Base-by-base conservation (phyloP, 495 filamentous ascomycete species). In the Diplogelasinospora grovesii region DNA sequence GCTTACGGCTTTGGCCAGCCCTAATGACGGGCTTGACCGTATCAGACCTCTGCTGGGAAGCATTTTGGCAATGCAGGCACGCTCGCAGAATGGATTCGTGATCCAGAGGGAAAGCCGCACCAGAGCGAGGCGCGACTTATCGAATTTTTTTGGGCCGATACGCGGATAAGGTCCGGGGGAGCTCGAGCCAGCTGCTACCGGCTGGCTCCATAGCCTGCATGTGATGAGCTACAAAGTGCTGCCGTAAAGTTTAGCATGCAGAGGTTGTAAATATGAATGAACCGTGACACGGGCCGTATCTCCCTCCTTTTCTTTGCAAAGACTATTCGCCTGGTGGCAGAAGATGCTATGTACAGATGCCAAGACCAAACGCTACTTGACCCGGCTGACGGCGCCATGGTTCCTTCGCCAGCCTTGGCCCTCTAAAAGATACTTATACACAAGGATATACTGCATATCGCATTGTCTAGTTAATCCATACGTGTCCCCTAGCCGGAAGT, bases 11-110 rank as follows among this genome's bases (percentile, higher is more conserved):
- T 24, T 56, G 52, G 56, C 50, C 44, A 73, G 58, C 47, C 58
- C 63, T 31, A 68, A 49, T 34, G 57, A 57, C 39, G 65, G 63
- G 50, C 45, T 54, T 20, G 67, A 59, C 50, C 57, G 61, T n/a
- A 64, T 52, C 25, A 74, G 46, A 41, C 70, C 70, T 67, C 70
- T 70, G 38, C 69, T 72, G 41, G 71, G 68, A 46, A 76, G 58
- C 74, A 77, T 77, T 40, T 46, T 65, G 52, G 33, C 39, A n/a
- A n/a, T n/a, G n/a, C n/a, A n/a, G n/a, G n/a, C n/a, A n/a, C n/a
- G n/a, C n/a, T n/a, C n/a, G n/a, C n/a, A n/a, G n/a, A n/a, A n/a
- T 43, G 38, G 22, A 18, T 45, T 35, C 6, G n/a, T 34, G 44
- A 23, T 31, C 15, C 20, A 35, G 22, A 22, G 3, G 26, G 15